phyloP scores from a whole-genome alignment of 306 rosid genomes.

The Malus fusca region DNA sequence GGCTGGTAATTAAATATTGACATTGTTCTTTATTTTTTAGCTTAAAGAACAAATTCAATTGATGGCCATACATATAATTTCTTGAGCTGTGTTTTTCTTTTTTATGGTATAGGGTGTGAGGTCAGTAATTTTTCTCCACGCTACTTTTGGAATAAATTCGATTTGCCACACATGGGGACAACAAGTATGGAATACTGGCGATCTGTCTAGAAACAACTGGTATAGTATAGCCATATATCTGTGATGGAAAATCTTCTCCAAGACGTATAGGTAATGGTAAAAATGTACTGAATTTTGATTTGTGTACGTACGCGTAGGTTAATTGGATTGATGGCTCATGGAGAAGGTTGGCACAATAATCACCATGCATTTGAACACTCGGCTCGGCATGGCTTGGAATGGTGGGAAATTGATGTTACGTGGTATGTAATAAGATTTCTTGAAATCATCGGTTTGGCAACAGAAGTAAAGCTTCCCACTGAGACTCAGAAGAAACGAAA shows the following conservation, averaged over 20 bases:
- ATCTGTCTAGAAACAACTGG: slow-evolving; percentile 8
- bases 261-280: background rate
- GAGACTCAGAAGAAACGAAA: slow-evolving; percentile 53
- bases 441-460: slow-evolving; percentile 62
- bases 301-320: slow-evolving; percentile 17
- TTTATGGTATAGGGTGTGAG: slow-evolving; percentile 1
- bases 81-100: background rate
- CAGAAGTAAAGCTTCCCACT: slow-evolving; percentile 60
- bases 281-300: background rate
- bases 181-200: background rate
- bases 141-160: background rate
- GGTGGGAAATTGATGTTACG: slow-evolving; percentile 92
- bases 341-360: slow-evolving; percentile 94
- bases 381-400: slow-evolving; percentile 80
- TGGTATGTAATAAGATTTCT: slow-evolving; percentile 66
- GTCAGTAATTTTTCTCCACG: background rate
- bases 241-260: background rate
- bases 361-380: slow-evolving; percentile 91
- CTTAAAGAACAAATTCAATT: background rate
- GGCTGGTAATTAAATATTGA: slow-evolving; percentile 44
- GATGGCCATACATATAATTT: background rate
- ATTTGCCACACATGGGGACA: slow-evolving; percentile 11
- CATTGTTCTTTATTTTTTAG: background rate
- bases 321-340: slow-evolving; percentile 77
- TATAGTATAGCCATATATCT: background rate